Evolutionary conservation across 2,329 filamentous ascomycete species (phyloP).

Genomic region (Venturia aucupariae): DNA sequence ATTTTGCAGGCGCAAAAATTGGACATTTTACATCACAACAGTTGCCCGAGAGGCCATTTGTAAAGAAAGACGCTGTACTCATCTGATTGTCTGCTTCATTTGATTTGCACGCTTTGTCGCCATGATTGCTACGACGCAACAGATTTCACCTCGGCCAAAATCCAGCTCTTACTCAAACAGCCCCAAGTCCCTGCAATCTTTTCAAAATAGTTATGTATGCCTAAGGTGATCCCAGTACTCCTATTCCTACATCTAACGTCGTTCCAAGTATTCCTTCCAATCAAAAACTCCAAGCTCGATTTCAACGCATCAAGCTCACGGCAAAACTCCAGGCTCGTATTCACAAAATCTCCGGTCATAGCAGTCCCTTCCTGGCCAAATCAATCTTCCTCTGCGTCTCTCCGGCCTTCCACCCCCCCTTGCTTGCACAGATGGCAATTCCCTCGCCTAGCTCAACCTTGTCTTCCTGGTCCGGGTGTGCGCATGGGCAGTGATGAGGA

Average conservation of each 20-base stretch:
- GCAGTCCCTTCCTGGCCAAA: constrained; percentile 66
- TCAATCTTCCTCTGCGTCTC: constrained; percentile 70
- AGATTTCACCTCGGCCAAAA: not conserved
- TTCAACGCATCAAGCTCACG: too few species aligned
- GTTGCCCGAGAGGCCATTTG: not conserved
- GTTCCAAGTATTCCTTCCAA: not conserved
- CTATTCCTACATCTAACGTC: not conserved
- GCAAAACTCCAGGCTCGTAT: constrained; percentile 3
- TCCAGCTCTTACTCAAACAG: not conserved
- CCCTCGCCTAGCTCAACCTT: constrained; percentile 65
- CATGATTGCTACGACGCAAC: not conserved
- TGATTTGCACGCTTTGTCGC: too few species aligned
- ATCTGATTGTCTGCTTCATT: not conserved
- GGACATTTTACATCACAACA: too few species aligned
- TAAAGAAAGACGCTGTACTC: not conserved
- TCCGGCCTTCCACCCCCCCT: constrained; percentile 62
- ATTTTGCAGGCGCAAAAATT: not conserved
- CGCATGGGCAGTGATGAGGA: constrained; percentile 93
- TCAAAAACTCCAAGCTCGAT: not conserved
- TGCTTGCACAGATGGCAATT: constrained; percentile 62
- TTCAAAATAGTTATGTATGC: not conserved
- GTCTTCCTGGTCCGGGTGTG: constrained; percentile 58
- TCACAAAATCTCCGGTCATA: constrained; percentile 35
- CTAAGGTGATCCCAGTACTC: not conserved
- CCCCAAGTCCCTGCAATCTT: not conserved